Conservation (phyloP, 2,329 filamentous ascomycete genomes). For the Aspergillus unguis region DNA sequence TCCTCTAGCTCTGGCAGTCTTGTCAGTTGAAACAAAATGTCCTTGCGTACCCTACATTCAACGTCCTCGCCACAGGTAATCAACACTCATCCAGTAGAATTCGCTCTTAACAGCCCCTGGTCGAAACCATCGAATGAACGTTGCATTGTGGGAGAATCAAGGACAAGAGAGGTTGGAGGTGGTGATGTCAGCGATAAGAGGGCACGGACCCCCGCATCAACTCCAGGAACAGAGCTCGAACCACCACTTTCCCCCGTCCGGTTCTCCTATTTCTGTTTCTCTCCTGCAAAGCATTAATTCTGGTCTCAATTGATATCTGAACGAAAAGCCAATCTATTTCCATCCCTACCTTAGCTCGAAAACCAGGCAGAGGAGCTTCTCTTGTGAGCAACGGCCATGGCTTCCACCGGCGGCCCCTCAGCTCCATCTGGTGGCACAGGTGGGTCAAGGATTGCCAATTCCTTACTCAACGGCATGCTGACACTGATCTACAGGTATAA, state of each 20-base stretch:
- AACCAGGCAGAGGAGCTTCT: slow-evolving; percentile 1
- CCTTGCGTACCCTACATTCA: too few relatives aligned
- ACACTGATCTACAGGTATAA: slow-evolving; percentile 61
- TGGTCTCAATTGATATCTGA: too few relatives aligned
- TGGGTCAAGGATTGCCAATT: slow-evolving; percentile 15
- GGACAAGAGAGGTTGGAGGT: not conserved
- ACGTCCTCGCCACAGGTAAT: too few relatives aligned
- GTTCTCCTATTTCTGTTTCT: not conserved
- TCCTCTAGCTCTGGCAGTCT: not conserved
- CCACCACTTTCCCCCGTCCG: slow-evolving; percentile 1
- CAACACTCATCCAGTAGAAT: too few relatives aligned
- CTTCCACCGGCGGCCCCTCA: slow-evolving; percentile 14
- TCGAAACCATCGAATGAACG: too few relatives aligned
- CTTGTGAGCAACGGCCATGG: slow-evolving; percentile 16
- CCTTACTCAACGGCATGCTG: not conserved
- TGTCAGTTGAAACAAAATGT: not conserved
- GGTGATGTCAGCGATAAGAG: slow-evolving; percentile 14
- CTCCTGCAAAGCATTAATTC: not conserved
- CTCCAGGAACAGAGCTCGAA: slow-evolving; percentile 8
- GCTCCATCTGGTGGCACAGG: slow-evolving; percentile 28
- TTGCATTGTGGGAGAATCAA: too few relatives aligned
- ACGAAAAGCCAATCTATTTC: not conserved
- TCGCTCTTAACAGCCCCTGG: too few relatives aligned
- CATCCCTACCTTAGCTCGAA: not conserved
- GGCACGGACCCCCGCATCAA: slow-evolving; percentile 5